Percentiles rank a stretch among this genome's conserved stretches.
These are phyloP conservation scores for Lasiodiplodia gonubiensis DNA, from an alignment of 2,329 filamentous ascomycete species.

Conservation along the genomic window DNA sequence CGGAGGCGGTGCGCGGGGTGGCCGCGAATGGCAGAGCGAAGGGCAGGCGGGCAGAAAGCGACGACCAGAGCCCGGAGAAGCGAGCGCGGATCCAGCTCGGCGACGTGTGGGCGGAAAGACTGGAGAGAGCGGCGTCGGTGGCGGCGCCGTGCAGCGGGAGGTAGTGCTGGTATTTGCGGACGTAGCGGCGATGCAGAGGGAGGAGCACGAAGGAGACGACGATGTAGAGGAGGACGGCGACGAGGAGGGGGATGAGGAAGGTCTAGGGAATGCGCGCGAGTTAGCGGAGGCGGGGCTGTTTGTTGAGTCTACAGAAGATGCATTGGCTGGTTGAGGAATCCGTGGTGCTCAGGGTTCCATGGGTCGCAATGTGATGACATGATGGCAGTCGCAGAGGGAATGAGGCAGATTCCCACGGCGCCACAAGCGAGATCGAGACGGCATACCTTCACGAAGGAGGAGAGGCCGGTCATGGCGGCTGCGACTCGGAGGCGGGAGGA, in stretches of 20 bases:
- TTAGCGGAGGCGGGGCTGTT: constrained; percentile 21
- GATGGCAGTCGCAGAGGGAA: neutral
- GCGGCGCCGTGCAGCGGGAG: constrained; percentile 45
- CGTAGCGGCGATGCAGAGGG: constrained; percentile 52
- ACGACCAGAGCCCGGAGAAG: constrained; percentile 35
- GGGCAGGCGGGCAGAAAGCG: constrained; percentile 18
- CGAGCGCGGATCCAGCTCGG: constrained; percentile 39
- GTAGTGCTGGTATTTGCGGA: constrained; percentile 52
- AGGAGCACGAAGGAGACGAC: constrained; percentile 49
- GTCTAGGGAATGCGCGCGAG: constrained; percentile 38
- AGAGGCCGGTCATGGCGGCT: constrained; percentile 41
- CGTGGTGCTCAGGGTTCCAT: neutral
- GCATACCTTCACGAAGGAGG: constrained; percentile 43
- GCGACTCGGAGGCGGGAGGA: neutral
- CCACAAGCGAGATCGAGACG: neutral
- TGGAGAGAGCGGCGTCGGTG: neutral
- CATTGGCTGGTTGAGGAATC: constrained; percentile 3
- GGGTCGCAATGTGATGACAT: neutral
- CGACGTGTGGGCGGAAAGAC: constrained; percentile 38
- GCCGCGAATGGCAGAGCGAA: constrained; percentile 20
- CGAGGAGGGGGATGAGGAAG: constrained; percentile 53
- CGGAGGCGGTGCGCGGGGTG: constrained; percentile 13
- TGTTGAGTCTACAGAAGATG: neutral
- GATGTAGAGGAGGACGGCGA: constrained; percentile 51
- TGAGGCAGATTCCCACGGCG: constrained; percentile 10